These are phyloP conservation scores for Elsinoe batatas DNA, from an alignment of 2,329 filamentous ascomycete genomes.

Conservation along the genomic window DNA sequence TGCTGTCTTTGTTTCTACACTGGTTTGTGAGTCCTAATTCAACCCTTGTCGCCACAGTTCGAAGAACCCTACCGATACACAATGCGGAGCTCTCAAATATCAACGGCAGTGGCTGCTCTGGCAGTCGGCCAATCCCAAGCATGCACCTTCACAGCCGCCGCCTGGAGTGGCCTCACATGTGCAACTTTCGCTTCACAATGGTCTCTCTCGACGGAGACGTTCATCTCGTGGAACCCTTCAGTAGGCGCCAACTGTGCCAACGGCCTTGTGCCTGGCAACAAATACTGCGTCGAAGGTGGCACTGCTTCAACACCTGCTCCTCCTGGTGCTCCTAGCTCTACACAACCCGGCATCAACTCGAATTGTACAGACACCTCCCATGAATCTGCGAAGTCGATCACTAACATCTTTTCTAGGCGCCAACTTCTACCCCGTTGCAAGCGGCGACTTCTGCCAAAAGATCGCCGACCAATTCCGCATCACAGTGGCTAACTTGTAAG, in stretches of 20 bases:
- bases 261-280: not conserved
- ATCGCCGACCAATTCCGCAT: slow-evolving; percentile 1
- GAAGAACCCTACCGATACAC: not conserved
- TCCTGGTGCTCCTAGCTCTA: not conserved
- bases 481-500: not conserved
- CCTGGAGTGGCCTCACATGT: not conserved
- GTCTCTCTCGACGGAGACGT: not conserved
- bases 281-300: not conserved
- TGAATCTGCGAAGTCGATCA: not conserved
- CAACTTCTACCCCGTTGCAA: not conserved
- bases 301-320: not conserved
- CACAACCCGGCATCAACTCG: not conserved
- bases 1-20: not conserved
- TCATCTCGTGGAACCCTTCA: slow-evolving; percentile 6
- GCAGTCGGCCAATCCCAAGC: not conserved
- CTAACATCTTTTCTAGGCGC: not conserved
- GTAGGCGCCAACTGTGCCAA: not conserved
- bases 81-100: not conserved
- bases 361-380: not conserved
- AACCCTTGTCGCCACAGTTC: not conserved
- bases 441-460: slow-evolving; percentile 2
- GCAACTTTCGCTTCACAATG: not conserved
- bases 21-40: not conserved
- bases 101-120: not conserved
- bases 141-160: not conserved